phyloP scores from a whole-genome alignment of 257 asterid species.

The Scutellaria baicalensis region DNA sequence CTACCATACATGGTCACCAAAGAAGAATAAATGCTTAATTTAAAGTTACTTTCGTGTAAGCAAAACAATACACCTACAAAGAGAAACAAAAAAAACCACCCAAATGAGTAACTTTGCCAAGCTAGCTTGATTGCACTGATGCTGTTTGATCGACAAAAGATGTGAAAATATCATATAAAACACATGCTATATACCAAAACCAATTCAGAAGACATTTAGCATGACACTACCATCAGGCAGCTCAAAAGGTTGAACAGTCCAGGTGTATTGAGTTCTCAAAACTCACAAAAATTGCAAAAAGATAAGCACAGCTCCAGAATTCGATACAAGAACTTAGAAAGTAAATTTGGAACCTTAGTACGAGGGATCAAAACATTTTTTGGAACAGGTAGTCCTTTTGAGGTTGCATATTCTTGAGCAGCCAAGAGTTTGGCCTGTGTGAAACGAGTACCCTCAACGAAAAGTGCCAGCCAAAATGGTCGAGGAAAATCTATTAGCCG shows the following conservation, averaged over 20 bases:
- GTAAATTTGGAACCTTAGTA: constrained; percentile 60
- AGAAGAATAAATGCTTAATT: constrained; percentile 16
- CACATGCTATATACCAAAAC: background rate
- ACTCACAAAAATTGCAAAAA: background rate
- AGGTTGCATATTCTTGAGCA: constrained; percentile 91
- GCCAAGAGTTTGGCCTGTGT: constrained; percentile 92
- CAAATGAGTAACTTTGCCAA: background rate
- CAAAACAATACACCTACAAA: background rate
- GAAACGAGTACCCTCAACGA: constrained; percentile 96
- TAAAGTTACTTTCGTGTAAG: background rate
- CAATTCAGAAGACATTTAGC: background rate
- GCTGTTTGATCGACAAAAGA: background rate
- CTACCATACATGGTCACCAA: background rate
- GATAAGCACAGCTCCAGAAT: background rate
- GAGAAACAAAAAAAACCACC: background rate
- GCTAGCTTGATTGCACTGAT: background rate
- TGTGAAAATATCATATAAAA: background rate
- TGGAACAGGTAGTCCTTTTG: constrained; percentile 74
- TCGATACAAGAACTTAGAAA: constrained; percentile 3
- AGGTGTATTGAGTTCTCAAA: background rate
- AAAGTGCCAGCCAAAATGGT: constrained; percentile 93
- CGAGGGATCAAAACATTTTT: constrained; percentile 92
- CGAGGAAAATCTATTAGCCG: constrained; percentile 71
- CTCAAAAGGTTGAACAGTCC: background rate
- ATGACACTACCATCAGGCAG: background rate